A percentile compares a stretch with the other conserved stretches of the same genome.
These are phyloP conservation scores for Blepharisma japonicum DNA, from an alignment of 73 alveolate genomes.

Conservation along the genomic window DNA sequence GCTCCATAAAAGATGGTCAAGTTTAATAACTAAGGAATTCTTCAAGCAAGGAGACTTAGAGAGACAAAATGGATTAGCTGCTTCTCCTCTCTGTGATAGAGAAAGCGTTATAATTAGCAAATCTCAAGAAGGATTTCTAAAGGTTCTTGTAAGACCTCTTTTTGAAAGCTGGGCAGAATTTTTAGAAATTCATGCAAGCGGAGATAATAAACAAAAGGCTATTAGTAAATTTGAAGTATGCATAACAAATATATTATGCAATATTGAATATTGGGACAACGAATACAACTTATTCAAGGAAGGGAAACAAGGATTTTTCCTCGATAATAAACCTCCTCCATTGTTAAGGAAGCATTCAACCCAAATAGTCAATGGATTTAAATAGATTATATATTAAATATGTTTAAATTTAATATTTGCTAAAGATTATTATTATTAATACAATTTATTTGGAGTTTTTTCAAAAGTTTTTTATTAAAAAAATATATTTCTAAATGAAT, in stretches of 20 bases:
- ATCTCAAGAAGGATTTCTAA: conserved; percentile 32
- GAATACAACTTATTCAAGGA: not conserved
- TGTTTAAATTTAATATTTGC: no score
- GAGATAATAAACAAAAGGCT: not conserved
- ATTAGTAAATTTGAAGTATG: not conserved
- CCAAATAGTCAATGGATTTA: not conserved
- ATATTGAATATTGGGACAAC: conserved; percentile 20
- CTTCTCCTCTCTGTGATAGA: conserved; percentile 44
- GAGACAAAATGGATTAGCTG: conserved; percentile 28
- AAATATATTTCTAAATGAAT: no score
- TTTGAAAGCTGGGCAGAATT: conserved; percentile 13
- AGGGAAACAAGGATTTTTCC: not conserved
- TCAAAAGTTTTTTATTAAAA: no score
- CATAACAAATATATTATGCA: not conserved
- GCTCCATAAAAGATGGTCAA: conserved; percentile 48
- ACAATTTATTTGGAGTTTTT: no score
- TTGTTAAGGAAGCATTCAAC: not conserved
- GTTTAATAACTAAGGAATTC: conserved; percentile 42
- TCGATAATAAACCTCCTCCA: not conserved
- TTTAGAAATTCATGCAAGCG: not conserved
- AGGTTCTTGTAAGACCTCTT: conserved; percentile 35
- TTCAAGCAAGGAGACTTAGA: conserved; percentile 50
- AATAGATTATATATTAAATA: no score
- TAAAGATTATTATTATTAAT: no score
- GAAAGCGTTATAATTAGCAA: conserved; percentile 26